These are phyloP conservation scores for Phytopythium kandeliae DNA, from an alignment of 352 stramenopile genomes.

Conservation along the genomic window DNA sequence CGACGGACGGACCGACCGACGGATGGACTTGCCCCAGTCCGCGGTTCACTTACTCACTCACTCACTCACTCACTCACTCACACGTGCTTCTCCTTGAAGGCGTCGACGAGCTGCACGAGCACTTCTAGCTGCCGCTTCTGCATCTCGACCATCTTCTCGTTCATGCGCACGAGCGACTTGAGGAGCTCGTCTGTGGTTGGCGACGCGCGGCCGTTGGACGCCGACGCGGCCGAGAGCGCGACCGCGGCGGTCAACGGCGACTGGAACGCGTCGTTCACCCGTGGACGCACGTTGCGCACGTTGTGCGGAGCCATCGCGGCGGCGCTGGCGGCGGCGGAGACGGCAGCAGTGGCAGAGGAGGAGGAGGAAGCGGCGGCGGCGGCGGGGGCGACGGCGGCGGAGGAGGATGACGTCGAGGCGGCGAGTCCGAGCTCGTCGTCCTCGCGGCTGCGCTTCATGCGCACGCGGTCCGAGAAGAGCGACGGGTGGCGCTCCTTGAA, in stretches of 20 bases:
- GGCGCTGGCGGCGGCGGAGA: too few species aligned
- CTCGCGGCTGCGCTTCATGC: constrained; percentile 6
- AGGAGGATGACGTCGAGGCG: background rate
- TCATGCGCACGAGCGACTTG: background rate
- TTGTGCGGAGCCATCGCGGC: too few species aligned
- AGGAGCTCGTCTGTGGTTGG: constrained; percentile 4
- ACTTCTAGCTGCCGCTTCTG: constrained; percentile 8
- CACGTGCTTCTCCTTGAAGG: constrained; percentile 5
- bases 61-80: background rate
- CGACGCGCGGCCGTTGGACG: background rate
- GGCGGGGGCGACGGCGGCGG: background rate
- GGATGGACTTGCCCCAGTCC: background rate
- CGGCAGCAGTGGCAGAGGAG: too few species aligned
- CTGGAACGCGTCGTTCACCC: background rate
- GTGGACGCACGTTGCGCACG: background rate
- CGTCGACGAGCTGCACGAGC: constrained; percentile 4
- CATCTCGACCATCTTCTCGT: constrained; percentile 7
- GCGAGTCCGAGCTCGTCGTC: constrained; percentile 4
- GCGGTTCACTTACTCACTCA: background rate
- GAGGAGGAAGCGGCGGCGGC: too few species aligned
- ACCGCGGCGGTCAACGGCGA: background rate
- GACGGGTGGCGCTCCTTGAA: constrained; percentile 9
- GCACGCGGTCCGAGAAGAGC: constrained; percentile 8
- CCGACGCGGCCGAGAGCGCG: background rate
- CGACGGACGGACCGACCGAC: background rate